A percentile compares a stretch with the other conserved stretches of the same genome.
phyloP scores from a whole-genome alignment of 2,329 filamentous ascomycete species.

The Ceratocystis albifundus region DNA sequence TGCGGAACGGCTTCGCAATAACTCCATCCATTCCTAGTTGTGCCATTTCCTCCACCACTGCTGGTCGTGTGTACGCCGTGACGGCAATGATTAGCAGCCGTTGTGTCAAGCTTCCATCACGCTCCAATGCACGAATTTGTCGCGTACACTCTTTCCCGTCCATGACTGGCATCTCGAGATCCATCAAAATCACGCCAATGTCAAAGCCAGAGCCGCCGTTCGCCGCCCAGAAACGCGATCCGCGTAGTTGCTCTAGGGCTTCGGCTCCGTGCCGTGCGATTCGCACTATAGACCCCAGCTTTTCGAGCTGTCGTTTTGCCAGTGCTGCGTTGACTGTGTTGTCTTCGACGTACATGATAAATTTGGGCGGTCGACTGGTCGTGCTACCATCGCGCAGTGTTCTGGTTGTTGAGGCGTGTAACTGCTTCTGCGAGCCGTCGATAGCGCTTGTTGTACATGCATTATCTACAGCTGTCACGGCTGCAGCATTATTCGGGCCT shows the following conservation, averaged over 20 bases:
- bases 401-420: too few relatives aligned
- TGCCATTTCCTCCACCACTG: slow-evolving; percentile 24
- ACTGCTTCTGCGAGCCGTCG: too few relatives aligned
- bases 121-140: slow-evolving; percentile 57
- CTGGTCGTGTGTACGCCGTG: slow-evolving; percentile 63
- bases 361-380: slow-evolving; percentile 32
- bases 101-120: slow-evolving; percentile 45
- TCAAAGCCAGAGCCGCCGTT: slow-evolving; percentile 39
- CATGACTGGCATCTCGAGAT: slow-evolving; percentile 76
- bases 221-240: slow-evolving; percentile 45
- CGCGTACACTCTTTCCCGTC: slow-evolving; percentile 64
- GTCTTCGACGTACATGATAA: slow-evolving; percentile 56
- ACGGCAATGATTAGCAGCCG: slow-evolving; percentile 73
- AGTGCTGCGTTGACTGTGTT: slow-evolving; percentile 57
- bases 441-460: too few relatives aligned
- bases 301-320: slow-evolving; percentile 49
- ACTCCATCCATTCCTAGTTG: slow-evolving; percentile 48
- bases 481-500: too few relatives aligned
- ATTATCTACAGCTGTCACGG: too few relatives aligned
- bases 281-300: slow-evolving; percentile 48
- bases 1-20: slow-evolving; percentile 70
- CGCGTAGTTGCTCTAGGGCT: slow-evolving; percentile 46
- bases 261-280: slow-evolving; percentile 56
- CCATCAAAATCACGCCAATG: slow-evolving; percentile 63
- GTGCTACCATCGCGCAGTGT: slow-evolving; percentile 21